These are phyloP conservation scores for Rhipidocladum racemiflorum DNA, from an alignment of 176 grass and related monocot genomes.

Conservation along the genomic window DNA sequence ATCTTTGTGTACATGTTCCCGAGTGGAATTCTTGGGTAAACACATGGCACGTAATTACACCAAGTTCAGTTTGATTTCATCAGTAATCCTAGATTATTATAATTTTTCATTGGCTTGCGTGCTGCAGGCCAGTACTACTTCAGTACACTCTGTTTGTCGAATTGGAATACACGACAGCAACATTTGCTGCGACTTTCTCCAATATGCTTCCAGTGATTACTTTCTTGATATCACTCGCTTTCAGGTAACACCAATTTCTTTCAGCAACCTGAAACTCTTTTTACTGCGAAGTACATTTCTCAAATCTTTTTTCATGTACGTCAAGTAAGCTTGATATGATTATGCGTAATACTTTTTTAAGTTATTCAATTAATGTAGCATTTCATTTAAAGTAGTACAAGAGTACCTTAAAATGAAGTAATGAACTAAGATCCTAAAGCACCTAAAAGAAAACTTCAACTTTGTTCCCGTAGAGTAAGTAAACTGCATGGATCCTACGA, in stretches of 20 bases:
- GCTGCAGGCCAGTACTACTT: slow-evolving; percentile 63
- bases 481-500: neutral
- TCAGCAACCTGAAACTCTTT: neutral
- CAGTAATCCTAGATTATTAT: neutral
- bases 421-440: neutral
- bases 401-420: neutral
- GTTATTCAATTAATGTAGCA: neutral
- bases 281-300: neutral
- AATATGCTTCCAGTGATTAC: slow-evolving; percentile 83
- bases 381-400: neutral
- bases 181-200: slow-evolving; percentile 76
- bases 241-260: slow-evolving; percentile 41
- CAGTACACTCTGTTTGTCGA: slow-evolving; percentile 82
- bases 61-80: neutral
- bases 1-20: slow-evolving; percentile 58
- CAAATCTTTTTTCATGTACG: neutral
- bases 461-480: neutral
- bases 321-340: neutral
- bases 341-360: neutral
- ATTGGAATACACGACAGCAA: slow-evolving; percentile 78
- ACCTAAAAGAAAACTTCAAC: neutral
- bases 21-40: slow-evolving; percentile 51
- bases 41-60: neutral
- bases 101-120: neutral
- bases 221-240: slow-evolving; percentile 67